These are phyloP conservation scores for Blastobotrys indianensis DNA, from an alignment of 1,139 yeast species.

Conservation along the genomic window DNA sequence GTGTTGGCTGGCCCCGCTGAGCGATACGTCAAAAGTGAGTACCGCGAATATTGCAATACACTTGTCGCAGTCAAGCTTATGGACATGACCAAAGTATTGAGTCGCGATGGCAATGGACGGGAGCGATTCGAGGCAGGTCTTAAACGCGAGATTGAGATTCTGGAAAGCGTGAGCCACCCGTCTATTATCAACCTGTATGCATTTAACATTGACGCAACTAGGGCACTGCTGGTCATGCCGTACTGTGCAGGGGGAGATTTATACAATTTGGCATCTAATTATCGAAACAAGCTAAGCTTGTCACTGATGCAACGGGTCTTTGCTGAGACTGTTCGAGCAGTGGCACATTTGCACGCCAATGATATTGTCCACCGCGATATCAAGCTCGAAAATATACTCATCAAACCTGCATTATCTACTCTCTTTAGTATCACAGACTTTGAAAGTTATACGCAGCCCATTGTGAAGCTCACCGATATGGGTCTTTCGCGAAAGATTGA, in stretches of 20 bases:
- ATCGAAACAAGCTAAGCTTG: conserved; percentile 26
- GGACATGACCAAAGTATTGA: conserved; percentile 18
- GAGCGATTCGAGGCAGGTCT: conserved; percentile 62
- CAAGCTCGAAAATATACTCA: conserved; percentile 72
- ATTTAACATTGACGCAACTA: conserved; percentile 29
- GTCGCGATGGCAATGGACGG: conserved; percentile 28
- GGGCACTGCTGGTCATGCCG: conserved; percentile 56
- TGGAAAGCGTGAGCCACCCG: conserved; percentile 36
- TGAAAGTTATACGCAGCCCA: conserved; percentile 29
- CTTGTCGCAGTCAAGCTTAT: conserved; percentile 39
- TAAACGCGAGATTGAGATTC: conserved; percentile 65
- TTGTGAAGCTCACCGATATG: conserved; percentile 75
- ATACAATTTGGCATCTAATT: conserved; percentile 52
- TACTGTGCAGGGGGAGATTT: conserved; percentile 83
- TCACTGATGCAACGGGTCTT: conserved; percentile 52
- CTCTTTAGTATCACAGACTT: conserved; percentile 2
- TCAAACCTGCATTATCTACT: conserved; percentile 33
- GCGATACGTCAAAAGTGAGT: conserved; percentile 28
- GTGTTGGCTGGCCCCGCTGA: conserved; percentile 33
- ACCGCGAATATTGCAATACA: conserved; percentile 33
- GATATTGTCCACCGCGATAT: conserved; percentile 80
- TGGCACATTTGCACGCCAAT: conserved; percentile 63
- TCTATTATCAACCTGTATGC: conserved; percentile 40
- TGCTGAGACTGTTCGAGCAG: conserved; percentile 62
- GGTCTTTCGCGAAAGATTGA: conserved; percentile 73